phyloP scores from a whole-genome alignment of 176 grass and related monocot genomes.

The Chloris gayana region DNA sequence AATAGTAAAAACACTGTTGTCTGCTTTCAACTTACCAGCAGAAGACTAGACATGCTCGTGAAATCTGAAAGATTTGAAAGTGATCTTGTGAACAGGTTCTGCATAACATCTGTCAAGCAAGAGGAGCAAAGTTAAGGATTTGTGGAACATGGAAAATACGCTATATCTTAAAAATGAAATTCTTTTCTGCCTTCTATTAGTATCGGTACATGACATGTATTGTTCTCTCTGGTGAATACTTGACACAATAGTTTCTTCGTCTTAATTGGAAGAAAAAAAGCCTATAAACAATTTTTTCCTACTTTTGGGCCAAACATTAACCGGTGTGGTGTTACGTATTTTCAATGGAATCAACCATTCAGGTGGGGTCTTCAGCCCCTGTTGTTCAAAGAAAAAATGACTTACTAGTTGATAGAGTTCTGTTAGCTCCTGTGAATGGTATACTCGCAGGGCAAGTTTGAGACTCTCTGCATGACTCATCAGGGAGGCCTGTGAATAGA shows the following conservation, averaged over 20 bases:
- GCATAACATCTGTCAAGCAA: conserved; percentile 53
- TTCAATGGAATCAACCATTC: not conserved
- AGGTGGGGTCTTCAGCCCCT: not conserved
- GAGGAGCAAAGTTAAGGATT: conserved; percentile 23
- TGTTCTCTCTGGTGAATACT: not conserved
- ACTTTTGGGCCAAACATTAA: conserved; percentile 6
- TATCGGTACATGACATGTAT: not conserved
- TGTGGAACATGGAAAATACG: conserved; percentile 26
- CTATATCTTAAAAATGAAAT: conserved; percentile 9
- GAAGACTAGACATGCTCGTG: conserved; percentile 31
- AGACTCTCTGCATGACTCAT: conserved; percentile 51
- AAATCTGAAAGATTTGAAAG: conserved; percentile 49
- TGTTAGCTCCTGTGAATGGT: conserved; percentile 59
- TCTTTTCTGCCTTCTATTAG: not conserved
- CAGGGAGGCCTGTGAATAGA: conserved; percentile 40
- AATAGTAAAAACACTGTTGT: not conserved
- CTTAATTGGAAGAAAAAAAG: not conserved
- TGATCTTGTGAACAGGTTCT: conserved; percentile 46
- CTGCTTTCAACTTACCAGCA: conserved; percentile 56
- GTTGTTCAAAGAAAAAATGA: not conserved
- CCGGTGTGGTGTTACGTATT: not conserved
- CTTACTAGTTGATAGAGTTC: conserved; percentile 62
- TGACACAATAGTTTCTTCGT: not conserved
- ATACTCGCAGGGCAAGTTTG: conserved; percentile 52
- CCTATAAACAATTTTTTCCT: not conserved